Conservation (phyloP, 257 asterid genomes). For the Anisodus acutangulus region DNA sequence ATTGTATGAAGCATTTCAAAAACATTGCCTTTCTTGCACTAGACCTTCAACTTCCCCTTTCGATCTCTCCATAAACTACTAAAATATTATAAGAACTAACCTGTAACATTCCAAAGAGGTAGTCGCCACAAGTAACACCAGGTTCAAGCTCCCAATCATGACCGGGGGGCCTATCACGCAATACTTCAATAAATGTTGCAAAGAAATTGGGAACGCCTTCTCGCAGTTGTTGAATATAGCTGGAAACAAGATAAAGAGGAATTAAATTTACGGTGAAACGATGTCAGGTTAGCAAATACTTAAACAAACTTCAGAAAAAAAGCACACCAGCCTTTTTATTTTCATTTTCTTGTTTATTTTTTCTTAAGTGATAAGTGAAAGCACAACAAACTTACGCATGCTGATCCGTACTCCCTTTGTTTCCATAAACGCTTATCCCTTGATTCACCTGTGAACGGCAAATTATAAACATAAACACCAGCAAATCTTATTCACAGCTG, state of each 20-base stretch:
- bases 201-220: conserved; percentile 98
- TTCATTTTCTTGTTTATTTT: background rate
- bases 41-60: background rate
- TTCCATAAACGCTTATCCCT: conserved; percentile 93
- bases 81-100: conserved; percentile 39
- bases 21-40: conserved; percentile 8
- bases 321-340: background rate
- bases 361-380: background rate
- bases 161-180: conserved; percentile 98
- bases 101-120: conserved; percentile 94
- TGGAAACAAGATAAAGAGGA: conserved; percentile 38
- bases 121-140: conserved; percentile 97
- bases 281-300: background rate
- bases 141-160: conserved; percentile 99
- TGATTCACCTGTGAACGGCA: conserved; percentile 74
- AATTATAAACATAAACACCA: conserved; percentile 23
- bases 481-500: conserved; percentile 10
- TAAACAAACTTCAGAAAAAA: background rate
- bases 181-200: conserved; percentile 94
- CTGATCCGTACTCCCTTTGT: conserved; percentile 99
- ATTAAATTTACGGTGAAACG: background rate
- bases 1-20: background rate
- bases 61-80: background rate
- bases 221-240: conserved; percentile 97
- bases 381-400: conserved; percentile 73